These are phyloP conservation scores for Clonostachys rhizophaga DNA, from an alignment of 2,329 filamentous ascomycete species.

Conservation along the genomic window DNA sequence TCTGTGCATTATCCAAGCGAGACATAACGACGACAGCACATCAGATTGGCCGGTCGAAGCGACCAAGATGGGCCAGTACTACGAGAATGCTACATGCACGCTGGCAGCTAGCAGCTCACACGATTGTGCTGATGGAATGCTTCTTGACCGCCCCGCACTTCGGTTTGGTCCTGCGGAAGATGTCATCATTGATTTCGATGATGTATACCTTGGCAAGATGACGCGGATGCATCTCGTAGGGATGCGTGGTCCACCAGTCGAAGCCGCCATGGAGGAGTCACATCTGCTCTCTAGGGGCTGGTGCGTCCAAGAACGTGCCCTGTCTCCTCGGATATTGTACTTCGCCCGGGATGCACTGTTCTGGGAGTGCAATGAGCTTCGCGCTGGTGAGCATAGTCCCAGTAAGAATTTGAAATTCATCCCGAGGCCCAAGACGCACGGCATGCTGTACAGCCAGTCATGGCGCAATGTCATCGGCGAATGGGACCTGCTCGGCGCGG, in stretches of 20 bases:
- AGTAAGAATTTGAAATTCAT: not conserved
- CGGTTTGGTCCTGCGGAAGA: not conserved
- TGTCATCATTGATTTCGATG: not conserved
- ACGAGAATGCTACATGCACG: not conserved
- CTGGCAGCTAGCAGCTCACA: not conserved
- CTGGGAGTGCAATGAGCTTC: not conserved
- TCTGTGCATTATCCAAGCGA: slow-evolving; percentile 33
- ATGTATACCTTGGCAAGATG: too few relatives aligned
- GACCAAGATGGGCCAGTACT: not conserved
- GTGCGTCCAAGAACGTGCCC: not conserved
- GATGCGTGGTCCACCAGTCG: not conserved
- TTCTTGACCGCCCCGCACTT: not conserved
- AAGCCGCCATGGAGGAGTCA: not conserved
- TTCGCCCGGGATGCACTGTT: not conserved
- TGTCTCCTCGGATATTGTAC: not conserved
- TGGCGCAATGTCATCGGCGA: too few relatives aligned
- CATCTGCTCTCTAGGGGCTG: not conserved
- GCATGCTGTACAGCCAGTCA: too few relatives aligned
- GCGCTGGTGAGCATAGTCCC: not conserved
- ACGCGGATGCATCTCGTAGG: not conserved
- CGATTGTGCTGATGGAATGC: not conserved
- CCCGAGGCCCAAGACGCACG: not conserved
- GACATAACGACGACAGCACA: not conserved
- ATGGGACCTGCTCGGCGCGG: too few relatives aligned
- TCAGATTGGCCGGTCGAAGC: not conserved